These are phyloP conservation scores for Fusarium citri DNA, from an alignment of 2,329 filamentous ascomycete species.

Conservation along the genomic window DNA sequence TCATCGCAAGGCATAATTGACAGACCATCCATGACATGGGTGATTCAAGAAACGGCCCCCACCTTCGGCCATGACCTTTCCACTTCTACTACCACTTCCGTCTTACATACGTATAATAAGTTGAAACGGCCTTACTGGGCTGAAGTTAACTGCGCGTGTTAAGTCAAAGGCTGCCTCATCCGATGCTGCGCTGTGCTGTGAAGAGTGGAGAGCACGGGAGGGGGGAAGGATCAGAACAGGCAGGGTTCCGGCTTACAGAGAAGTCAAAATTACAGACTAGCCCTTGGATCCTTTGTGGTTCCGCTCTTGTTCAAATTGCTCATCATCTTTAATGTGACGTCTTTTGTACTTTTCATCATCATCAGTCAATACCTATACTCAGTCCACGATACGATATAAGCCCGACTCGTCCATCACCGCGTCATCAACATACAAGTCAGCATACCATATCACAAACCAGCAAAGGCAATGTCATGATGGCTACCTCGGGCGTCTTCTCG, in stretches of 20 bases:
- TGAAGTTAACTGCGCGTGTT: slow-evolving; percentile 1
- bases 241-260: slow-evolving; percentile 10
- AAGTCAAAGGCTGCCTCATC: slow-evolving; percentile 22
- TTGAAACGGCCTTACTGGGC: slow-evolving; percentile 13
- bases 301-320: background rate
- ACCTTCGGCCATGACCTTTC: slow-evolving; percentile 7
- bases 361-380: background rate
- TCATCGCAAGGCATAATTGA: slow-evolving; percentile 21
- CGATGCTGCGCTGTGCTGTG: slow-evolving; percentile 5
- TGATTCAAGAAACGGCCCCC: slow-evolving; percentile 23
- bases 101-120: background rate
- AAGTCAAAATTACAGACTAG: slow-evolving; percentile 6
- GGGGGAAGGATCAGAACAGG: slow-evolving; percentile 4
- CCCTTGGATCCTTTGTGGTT: slow-evolving; percentile 3
- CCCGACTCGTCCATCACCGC: background rate
- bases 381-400: background rate
- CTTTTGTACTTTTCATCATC: background rate
- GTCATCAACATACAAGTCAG: slow-evolving; percentile 4
- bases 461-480: slow-evolving; percentile 36
- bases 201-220: background rate
- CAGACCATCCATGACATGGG: slow-evolving; percentile 5
- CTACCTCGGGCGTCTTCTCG: slow-evolving; percentile 38
- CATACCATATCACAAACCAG: background rate
- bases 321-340: slow-evolving; percentile 18
- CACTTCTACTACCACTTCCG: background rate